Evolutionary conservation across 106 monocot genomes (phyloP).

Genomic region (Apostasia shenzhenica): DNA sequence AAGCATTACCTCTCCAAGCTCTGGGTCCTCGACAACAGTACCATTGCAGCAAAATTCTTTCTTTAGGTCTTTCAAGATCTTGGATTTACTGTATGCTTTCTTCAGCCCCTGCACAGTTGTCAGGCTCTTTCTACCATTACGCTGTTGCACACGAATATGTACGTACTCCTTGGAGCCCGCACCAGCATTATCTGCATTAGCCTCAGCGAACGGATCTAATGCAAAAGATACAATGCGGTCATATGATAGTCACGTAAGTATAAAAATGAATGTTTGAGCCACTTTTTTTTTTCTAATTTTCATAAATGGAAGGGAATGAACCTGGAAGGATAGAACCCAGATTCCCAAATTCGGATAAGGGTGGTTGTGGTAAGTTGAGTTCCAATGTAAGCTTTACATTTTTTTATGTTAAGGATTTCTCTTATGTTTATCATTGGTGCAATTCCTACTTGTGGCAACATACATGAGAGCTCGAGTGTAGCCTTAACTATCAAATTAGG

Average conservation of each 20-base stretch:
- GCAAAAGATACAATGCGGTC: not conserved
- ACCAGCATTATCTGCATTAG: constrained; percentile 36
- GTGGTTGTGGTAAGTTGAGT: no score
- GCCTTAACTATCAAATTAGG: no score
- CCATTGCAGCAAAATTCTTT: constrained; percentile 43
- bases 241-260: not conserved
- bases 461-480: no score
- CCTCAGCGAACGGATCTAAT: constrained; percentile 33
- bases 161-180: constrained; percentile 42
- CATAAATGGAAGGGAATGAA: no score
- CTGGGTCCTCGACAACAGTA: constrained; percentile 40
- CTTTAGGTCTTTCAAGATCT: constrained; percentile 33
- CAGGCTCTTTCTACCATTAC: constrained; percentile 41
- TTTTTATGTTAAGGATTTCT: no score
- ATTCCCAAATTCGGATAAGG: no score
- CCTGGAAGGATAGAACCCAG: no score
- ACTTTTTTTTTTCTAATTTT: no score
- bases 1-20: constrained; percentile 21
- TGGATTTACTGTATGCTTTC: constrained; percentile 26
- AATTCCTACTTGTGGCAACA: no score
- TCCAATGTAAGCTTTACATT: no score
- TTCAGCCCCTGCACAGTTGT: constrained; percentile 38
- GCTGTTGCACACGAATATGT: constrained; percentile 36
- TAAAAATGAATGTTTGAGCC: no score
- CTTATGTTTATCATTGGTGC: no score